Base-by-base conservation (phyloP, 768 basidiomycete genomes). In the Leccinum uliginosum region DNA sequence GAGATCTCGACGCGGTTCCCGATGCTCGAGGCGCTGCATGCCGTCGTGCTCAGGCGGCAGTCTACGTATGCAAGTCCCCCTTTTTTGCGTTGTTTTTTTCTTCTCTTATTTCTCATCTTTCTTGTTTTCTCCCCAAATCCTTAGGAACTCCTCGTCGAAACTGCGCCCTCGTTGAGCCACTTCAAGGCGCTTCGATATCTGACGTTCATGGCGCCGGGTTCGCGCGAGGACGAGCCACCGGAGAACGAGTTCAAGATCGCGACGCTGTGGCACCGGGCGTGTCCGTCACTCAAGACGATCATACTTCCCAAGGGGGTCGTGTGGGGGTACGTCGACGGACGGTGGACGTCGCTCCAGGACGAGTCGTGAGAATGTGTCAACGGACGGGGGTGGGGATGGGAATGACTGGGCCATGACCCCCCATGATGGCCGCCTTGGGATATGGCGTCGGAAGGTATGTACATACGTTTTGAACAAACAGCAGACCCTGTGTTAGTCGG, bases 271-370 rank as follows among this genome's bases (percentile, higher is more conserved):
- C 80, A 81, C 54, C 61, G 67, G 21, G 78, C 78, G 24, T 87
- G 85, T 67, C 81, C 83, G 4, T 83, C 84, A 0, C 73, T 87
- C 29, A 75, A 75, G 56, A 86, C 86, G 0, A 83, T 87, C 53
- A 85, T 87, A 15, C 69, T 87, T 0, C 84, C 86, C 1, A 76
- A 77, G 56, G 86, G 86, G 2, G 70, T 78, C 52, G 79, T 86
- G 8, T 87, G 86, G 86, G 85, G 84, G 52, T 60, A 53, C 62
- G 56, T 51, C 44, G 61, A 64, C 17, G 67, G 62, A 1, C 61
- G 53, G 32, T 71, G 70, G 70, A 51, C 61, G 26, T 66, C 63
- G 10, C 50, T 61, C 19, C 59, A 62, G 44, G 65, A 71, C 46
- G 43, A 19, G 21, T 50, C 53, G 40, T 69, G 34, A 55, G 24